Evolutionary conservation across 1,139 yeast genomes (phyloP).

Genomic region (Blastobotrys malaysiensis): DNA sequence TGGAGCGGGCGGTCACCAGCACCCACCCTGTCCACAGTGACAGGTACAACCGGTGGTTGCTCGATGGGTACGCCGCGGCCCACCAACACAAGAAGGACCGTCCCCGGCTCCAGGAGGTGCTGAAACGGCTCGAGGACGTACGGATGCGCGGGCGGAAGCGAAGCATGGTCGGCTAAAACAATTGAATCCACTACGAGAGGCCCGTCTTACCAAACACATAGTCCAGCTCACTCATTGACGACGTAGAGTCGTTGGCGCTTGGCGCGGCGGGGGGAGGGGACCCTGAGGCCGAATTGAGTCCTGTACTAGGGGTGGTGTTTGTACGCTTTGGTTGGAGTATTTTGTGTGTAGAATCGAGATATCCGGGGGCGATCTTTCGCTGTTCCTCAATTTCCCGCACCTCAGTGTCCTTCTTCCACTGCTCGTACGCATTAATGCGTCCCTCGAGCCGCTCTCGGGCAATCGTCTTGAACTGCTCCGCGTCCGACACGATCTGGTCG

Average conservation of each 20-base stretch:
- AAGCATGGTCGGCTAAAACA: constrained; percentile 72
- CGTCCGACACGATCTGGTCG: constrained; percentile 22
- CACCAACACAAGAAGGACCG: constrained; percentile 26
- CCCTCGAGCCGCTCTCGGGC: constrained; percentile 25
- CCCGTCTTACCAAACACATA: constrained; percentile 19
- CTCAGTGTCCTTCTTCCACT: constrained; percentile 32
- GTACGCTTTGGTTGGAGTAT: constrained; percentile 27
- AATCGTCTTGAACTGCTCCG: constrained; percentile 25
- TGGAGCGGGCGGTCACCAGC: constrained; percentile 85
- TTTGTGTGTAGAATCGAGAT: constrained; percentile 31
- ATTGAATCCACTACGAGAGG: constrained; percentile 1
- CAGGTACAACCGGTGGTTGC: constrained; percentile 60
- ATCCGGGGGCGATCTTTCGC: constrained; percentile 42
- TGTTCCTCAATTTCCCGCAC: constrained; percentile 27
- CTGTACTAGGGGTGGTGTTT: neutral
- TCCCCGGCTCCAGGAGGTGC: constrained; percentile 45
- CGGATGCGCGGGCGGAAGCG: constrained; percentile 91
- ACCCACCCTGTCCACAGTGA: constrained; percentile 79
- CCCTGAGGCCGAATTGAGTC: no score
- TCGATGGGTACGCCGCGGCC: constrained; percentile 57
- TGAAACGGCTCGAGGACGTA: constrained; percentile 70
- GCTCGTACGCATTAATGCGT: constrained; percentile 26
- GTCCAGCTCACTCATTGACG: constrained; percentile 14
- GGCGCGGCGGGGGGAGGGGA: neutral
- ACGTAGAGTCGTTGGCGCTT: neutral